phyloP scores from a whole-genome alignment of 495 filamentous ascomycete species.

The Cudoniella acicularis region DNA sequence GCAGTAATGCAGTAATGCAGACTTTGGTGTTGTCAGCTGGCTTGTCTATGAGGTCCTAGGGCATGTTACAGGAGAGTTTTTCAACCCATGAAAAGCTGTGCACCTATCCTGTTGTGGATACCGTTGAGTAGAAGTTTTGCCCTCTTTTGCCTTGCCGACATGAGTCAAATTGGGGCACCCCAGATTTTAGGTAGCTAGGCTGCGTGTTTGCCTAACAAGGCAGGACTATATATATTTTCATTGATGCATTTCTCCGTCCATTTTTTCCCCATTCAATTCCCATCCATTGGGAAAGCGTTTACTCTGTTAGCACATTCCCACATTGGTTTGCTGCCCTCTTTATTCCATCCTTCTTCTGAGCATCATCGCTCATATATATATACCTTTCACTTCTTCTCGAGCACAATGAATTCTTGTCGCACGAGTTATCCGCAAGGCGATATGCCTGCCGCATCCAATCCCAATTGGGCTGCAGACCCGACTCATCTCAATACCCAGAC shows the following conservation, averaged over 20 bases:
- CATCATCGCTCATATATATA: too few relatives aligned
- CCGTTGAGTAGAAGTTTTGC: background rate
- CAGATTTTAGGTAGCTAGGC: background rate
- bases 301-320: too few relatives aligned
- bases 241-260: background rate
- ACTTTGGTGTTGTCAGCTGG: background rate
- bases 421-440: background rate
- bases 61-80: too few relatives aligned
- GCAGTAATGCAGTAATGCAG: background rate
- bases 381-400: too few relatives aligned
- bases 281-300: too few relatives aligned
- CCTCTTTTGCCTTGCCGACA: background rate
- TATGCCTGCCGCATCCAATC: background rate
- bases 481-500: conserved; percentile 12
- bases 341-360: too few relatives aligned
- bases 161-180: background rate
- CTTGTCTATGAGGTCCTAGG: background rate
- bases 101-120: background rate
- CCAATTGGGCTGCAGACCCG: background rate
- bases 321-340: too few relatives aligned
- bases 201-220: background rate
- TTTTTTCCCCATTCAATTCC: too few relatives aligned
- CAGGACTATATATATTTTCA: background rate
- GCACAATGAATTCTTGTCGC: background rate
- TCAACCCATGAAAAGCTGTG: background rate